Evolutionary conservation across 1,139 yeast genomes (phyloP).

Genomic region (Blastobotrys serpentis): DNA sequence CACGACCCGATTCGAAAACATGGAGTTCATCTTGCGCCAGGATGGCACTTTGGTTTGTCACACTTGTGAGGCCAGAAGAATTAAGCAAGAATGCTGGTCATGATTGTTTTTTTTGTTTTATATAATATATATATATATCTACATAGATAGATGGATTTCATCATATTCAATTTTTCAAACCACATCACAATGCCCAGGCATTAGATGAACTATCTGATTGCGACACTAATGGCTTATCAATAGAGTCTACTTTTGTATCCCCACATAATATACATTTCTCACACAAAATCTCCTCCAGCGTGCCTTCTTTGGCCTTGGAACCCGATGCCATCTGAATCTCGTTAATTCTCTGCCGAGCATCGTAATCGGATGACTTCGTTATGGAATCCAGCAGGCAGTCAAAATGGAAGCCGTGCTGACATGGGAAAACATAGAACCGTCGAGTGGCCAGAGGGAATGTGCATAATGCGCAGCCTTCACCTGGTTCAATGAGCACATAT

Average conservation of each 20-base stretch:
- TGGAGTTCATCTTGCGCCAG: conserved; percentile 36
- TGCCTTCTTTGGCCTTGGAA: conserved; percentile 38
- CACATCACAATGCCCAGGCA: conserved; percentile 21
- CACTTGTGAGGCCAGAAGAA: conserved; percentile 32
- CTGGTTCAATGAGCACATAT: conserved; percentile 69
- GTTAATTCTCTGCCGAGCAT: conserved; percentile 60
- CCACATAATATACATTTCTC: conserved; percentile 80
- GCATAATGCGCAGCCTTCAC: conserved; percentile 79
- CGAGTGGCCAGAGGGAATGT: conserved; percentile 64
- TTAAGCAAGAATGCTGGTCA: conserved; percentile 32
- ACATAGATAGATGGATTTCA: too few relatives aligned
- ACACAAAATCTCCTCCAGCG: conserved; percentile 60
- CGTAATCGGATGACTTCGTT: conserved; percentile 63
- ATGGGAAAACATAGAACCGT: conserved; percentile 80
- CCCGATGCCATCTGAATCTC: conserved; percentile 46
- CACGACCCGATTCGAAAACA: conserved; percentile 30
- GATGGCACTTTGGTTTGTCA: conserved; percentile 38
- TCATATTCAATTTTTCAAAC: not conserved
- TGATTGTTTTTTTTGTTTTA: too few relatives aligned
- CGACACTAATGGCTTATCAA: conserved; percentile 55
- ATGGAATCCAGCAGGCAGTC: conserved; percentile 73
- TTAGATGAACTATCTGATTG: conserved; percentile 20
- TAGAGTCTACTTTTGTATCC: conserved; percentile 64
- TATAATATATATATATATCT: not conserved
- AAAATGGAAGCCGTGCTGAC: conserved; percentile 86